These are phyloP conservation scores for Penicillium freii DNA, from an alignment of 2,329 filamentous ascomycete species.

Conservation along the genomic window DNA sequence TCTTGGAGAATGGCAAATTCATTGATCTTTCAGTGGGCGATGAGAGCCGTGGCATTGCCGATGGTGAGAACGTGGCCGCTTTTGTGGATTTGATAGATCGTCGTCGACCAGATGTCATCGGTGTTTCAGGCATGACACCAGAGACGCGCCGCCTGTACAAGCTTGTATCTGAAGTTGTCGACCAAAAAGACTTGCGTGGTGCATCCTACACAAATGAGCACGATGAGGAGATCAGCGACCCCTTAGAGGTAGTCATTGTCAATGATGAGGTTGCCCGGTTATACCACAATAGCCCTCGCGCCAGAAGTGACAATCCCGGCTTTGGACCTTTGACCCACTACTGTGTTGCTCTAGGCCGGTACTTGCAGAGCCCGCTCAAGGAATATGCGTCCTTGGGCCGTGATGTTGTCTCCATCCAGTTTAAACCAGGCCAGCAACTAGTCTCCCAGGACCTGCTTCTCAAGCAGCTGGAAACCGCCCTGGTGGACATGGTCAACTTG, in stretches of 20 bases:
- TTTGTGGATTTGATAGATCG: constrained; percentile 78
- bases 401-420: constrained; percentile 80
- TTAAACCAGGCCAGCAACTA: constrained; percentile 86
- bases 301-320: constrained; percentile 74
- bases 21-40: constrained; percentile 68
- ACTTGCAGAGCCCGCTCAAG: constrained; percentile 93
- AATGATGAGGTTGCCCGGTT: constrained; percentile 97
- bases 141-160: constrained; percentile 82
- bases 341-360: constrained; percentile 83
- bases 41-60: constrained; percentile 64
- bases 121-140: constrained; percentile 81
- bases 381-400: constrained; percentile 92
- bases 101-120: constrained; percentile 84
- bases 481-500: constrained; percentile 98
- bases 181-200: constrained; percentile 72
- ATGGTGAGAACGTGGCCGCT: constrained; percentile 62
- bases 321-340: constrained; percentile 78
- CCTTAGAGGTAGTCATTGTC: constrained; percentile 82
- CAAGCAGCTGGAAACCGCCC: constrained; percentile 86
- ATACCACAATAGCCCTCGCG: constrained; percentile 86
- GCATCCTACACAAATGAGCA: constrained; percentile 83
- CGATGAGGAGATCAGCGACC: constrained; percentile 71
- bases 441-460: constrained; percentile 83
- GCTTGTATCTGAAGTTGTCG: constrained; percentile 75
- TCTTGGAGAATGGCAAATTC: constrained; percentile 86